These are phyloP conservation scores for Apostasia ramifera DNA, from an alignment of 106 monocot genomes.

Conservation along the genomic window DNA sequence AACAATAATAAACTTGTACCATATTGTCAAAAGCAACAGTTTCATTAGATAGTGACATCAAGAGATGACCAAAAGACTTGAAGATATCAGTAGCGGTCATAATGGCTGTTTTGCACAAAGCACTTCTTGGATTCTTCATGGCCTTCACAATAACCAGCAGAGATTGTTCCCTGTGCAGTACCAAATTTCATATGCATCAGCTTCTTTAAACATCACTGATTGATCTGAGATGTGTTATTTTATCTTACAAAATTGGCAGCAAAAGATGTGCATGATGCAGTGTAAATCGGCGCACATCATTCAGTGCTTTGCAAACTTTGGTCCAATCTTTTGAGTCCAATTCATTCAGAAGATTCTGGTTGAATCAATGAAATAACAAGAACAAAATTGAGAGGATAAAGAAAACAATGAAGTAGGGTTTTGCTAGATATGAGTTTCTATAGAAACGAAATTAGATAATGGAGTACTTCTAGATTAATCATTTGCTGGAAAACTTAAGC, in stretches of 20 bases:
- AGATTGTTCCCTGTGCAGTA: constrained; percentile 46
- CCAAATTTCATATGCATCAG: background rate
- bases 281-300: constrained; percentile 58
- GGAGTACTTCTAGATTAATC: background rate
- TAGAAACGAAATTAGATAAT: background rate
- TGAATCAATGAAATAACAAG: background rate
- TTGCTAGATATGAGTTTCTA: too few species aligned
- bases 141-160: constrained; percentile 51
- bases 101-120: constrained; percentile 73
- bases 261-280: constrained; percentile 51
- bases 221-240: background rate
- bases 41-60: constrained; percentile 19
- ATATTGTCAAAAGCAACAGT: constrained; percentile 47
- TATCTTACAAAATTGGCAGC: constrained; percentile 61
- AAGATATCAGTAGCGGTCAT: constrained; percentile 84
- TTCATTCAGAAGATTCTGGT: constrained; percentile 48
- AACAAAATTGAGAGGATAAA: background rate
- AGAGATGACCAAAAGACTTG: constrained; percentile 28
- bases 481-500: background rate
- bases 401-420: background rate
- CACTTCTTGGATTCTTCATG: constrained; percentile 88
- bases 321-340: constrained; percentile 74
- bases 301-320: constrained; percentile 53
- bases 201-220: background rate
- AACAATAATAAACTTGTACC: constrained; percentile 22